A percentile compares a stretch with the other conserved stretches of the same genome.
These are phyloP conservation scores for Spergularia bocconei DNA, from an alignment of 148 eudicot genomes.

Conservation along the genomic window DNA sequence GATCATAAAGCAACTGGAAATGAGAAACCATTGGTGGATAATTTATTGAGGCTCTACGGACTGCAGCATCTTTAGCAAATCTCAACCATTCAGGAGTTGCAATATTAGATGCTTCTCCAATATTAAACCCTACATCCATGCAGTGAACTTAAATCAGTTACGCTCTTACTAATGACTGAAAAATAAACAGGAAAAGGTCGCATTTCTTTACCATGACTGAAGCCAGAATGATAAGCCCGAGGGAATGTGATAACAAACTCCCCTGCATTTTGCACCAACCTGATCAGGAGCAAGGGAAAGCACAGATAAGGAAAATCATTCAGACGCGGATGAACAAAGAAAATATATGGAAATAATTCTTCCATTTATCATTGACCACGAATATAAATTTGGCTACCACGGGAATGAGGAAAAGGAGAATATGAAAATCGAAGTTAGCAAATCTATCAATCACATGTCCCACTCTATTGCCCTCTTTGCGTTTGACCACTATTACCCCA, in stretches of 20 bases:
- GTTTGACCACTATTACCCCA: neutral
- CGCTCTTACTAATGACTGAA: slow-evolving; percentile 2
- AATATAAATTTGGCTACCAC: neutral
- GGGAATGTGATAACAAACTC: slow-evolving; percentile 98
- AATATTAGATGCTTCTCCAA: slow-evolving; percentile 96
- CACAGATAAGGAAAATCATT: slow-evolving; percentile 12
- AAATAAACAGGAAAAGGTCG: slow-evolving; percentile 3
- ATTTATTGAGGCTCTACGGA: slow-evolving; percentile 93
- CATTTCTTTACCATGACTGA: slow-evolving; percentile 75
- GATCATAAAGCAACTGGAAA: slow-evolving; percentile 91
- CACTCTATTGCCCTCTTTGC: neutral
- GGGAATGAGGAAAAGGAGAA: neutral
- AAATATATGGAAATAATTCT: neutral
- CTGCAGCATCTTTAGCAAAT: slow-evolving; percentile 93
- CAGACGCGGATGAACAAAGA: neutral
- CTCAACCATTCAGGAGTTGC: slow-evolving; percentile 98
- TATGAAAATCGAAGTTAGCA: neutral
- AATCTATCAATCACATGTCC: too few relatives aligned
- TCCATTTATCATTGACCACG: neutral
- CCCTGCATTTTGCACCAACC: slow-evolving; percentile 98
- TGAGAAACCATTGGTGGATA: slow-evolving; percentile 99
- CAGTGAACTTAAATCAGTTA: slow-evolving; percentile 13
- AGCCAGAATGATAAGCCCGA: slow-evolving; percentile 96
- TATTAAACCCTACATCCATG: slow-evolving; percentile 58
- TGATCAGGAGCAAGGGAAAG: slow-evolving; percentile 36